Base-by-base conservation (phyloP, 495 filamentous ascomycete genomes). In the Aspergillus olivimuriae region DNA sequence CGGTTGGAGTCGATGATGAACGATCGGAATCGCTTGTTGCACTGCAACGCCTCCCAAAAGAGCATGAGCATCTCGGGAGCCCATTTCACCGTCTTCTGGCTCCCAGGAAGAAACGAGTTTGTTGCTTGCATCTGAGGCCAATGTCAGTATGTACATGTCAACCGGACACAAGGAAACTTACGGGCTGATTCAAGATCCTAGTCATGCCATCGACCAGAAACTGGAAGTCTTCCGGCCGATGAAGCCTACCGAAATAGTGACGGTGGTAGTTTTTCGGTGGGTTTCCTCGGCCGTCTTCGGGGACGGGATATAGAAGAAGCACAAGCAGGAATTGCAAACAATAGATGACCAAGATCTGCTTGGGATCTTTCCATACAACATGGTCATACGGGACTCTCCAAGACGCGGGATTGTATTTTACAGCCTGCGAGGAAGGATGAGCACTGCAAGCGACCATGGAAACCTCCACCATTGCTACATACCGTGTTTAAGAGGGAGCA, bases 401-500 rank as follows among this genome's bases (percentile, higher is more conserved):
- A 17, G 78, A 84, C 2, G 90, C 88, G 8, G 91, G 89, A 55
- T 96, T 97, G 66, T 95, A 99, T 58, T 95, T 97, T 51, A 99
- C 76, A 0, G 89, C 89, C 86, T 94, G 47, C 30, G 20, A 16
- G 9, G 7, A 47, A 68, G 18, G 41, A 28, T 26, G 17, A 44
- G 33, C 19, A 19, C 16, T 14, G 9, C 24, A 16, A 32, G 16
- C 16, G 20, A 28, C 1, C 1, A 2, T 31, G 4, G 6, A 20
- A 15, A 18, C 4, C 26, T 15, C 11, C 4, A 31, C 22, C n/a
- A n/a, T n/a, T n/a, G n/a, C n/a, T n/a, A 70, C 83, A 53, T 77
- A 90, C 90, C n/a, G 94, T 97, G 55, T 99, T 99, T 31, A 99
- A 65, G 6, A 97, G 68, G 4, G 94, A 99, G 65, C 91, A 96